Evolutionary conservation across 73 alveolate genomes (phyloP).

Genomic region (Tetrahymena borealis): DNA sequence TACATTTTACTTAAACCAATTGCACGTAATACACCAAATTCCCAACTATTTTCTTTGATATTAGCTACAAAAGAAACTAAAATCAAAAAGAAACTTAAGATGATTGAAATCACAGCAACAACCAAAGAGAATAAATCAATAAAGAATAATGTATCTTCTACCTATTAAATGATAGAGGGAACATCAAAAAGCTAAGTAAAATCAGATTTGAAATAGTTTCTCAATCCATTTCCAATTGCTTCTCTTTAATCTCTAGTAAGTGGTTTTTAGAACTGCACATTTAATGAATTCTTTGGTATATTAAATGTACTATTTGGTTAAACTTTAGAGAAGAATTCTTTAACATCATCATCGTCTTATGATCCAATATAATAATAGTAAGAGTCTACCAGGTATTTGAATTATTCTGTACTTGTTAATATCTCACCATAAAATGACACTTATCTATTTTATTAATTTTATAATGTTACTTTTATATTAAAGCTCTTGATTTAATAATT

Average conservation of each 20-base stretch:
- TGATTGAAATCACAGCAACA: constrained; percentile 80
- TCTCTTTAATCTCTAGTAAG: constrained; percentile 37
- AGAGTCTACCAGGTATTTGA: not conserved
- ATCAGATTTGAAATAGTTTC: constrained; percentile 71
- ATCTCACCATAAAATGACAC: not conserved
- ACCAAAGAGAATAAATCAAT: constrained; percentile 70
- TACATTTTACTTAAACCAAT: constrained; percentile 79
- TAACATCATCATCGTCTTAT: not conserved
- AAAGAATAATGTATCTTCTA: constrained; percentile 55
- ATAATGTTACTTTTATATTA: too few species aligned
- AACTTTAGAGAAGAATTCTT: not conserved
- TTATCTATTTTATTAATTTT: not conserved
- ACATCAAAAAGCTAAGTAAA: constrained; percentile 55
- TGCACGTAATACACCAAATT: constrained; percentile 92
- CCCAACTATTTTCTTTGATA: constrained; percentile 90
- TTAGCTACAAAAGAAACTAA: constrained; percentile 82
- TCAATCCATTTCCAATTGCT: constrained; percentile 65
- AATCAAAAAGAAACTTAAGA: constrained; percentile 85
- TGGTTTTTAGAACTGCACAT: constrained; percentile 26
- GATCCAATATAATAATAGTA: not conserved
- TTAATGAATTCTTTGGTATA: constrained; percentile 47
- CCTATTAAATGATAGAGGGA: constrained; percentile 53
- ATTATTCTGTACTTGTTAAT: not conserved
- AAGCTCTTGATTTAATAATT: not conserved
- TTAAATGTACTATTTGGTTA: constrained; percentile 22